Base-by-base conservation (phyloP, 306 rosid genomes). In the Castanospermum australe region DNA sequence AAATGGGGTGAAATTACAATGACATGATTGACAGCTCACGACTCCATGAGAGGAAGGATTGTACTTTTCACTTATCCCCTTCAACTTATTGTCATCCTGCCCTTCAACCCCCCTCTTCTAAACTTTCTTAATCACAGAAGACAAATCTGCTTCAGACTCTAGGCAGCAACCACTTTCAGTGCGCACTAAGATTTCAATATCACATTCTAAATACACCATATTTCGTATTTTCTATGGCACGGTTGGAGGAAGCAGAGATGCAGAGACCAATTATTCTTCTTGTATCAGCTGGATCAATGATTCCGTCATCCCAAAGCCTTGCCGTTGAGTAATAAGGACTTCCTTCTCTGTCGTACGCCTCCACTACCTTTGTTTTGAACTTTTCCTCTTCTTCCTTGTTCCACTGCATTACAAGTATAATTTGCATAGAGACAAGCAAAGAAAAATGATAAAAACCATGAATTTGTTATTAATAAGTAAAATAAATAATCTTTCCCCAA, bases 201-300 rank as follows among this genome's bases (percentile, higher is more conserved):
- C 78, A 94, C 97, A 94, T 94, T 78, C 99, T 85, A 84, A 94
- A 94, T 52, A 94, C 97, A 80, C 99, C 97, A 59, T 78, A 94
- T 85, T 90, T 92, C 77, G 99, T 92, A 30, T 82, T 87, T 87
- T 91, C 86, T 2, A 84, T 81, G 73, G 64, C 85, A 64, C 93
- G 91, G 89, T 91, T 90, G 79, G 67, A 57, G 62, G 95, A 92
- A 28, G 97, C 94, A 30, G 99, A 95, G 67, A 95, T 61, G 81
- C 85, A 87, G 51, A 95, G 87, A 35, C 97, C 98, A 20, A 95
- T 84, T 12, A 92, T 59, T 83, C 78, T 95, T 86, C 98, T 88
- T 35, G 96, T 91, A 83, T 95, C 99, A 0, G 99, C 99, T 48
- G 99, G 99, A 86, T 95, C 99, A 76, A 92, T 89, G 67, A 95